Evolutionary conservation across 306 rosid genomes (phyloP), one percentile per base, ranked within the genome.

Genomic region (Vachellia collinsii): DNA sequence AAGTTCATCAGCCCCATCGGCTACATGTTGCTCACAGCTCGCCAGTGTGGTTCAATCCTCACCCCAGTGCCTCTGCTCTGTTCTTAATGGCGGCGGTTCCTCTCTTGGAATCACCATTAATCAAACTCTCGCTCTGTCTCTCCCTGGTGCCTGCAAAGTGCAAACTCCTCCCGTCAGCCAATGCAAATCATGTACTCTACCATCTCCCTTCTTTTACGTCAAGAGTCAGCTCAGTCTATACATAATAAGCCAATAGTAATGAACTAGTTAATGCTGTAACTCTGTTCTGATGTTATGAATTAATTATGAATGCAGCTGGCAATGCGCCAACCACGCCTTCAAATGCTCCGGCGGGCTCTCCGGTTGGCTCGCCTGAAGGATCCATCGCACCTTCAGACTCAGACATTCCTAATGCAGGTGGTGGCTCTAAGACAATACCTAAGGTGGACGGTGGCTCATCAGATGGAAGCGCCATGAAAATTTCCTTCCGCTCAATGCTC

Each of bases 11-110:
- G 80, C 79, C 16, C 97, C 97, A 7, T 89, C 97, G 6, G 13
- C 91, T 83, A 61, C 88, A 66, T 92, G 97, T 78, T 92, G 97
- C 88, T 86, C 93, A 17, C 88, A 83, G 79, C 97, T 92, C 80
- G 77, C 88, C 16, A 85, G 50, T 6, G 92, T 90, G 3, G 92
- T 89, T 29, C 90, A 89, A 38, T 82, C 94, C 62, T 90, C 94
- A 4, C 94, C 97, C 20, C 88, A 80, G 81, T 90, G 97, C 77
- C 94, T 92, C 5, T 92, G 97, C 83, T 82, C 93, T 0, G 59
- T 83, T 42, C 79, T 92, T n/a, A 90, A 86, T 79, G 93, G 93
- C 14, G 91, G 34, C 34, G 88, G 79, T 34, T 53, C 88, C 43
- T 78, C 89, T 36, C 43, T 92, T 11, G 94, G 94, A 59, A 66